phyloP scores from a whole-genome alignment of 257 asterid genomes.

The Henckelia pumila region DNA sequence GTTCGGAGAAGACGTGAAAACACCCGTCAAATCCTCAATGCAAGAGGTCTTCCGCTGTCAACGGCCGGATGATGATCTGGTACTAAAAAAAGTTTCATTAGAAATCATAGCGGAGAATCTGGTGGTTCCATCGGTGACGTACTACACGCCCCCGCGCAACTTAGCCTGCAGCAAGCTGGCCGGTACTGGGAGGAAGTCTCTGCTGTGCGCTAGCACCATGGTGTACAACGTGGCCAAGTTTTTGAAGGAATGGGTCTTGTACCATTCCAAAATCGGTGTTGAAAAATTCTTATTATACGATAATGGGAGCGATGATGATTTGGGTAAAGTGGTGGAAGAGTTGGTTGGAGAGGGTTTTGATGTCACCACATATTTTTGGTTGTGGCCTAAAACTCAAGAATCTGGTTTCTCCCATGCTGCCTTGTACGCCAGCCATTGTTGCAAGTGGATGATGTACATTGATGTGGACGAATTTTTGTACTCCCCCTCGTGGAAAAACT shows the following conservation, averaged over 20 bases:
- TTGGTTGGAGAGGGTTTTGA: slow-evolving; percentile 53
- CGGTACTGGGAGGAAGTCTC: slow-evolving; percentile 23
- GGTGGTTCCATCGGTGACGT: slow-evolving; percentile 68
- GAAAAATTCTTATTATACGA: slow-evolving; percentile 74
- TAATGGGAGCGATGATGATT: slow-evolving; percentile 72
- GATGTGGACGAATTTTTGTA: slow-evolving; percentile 83
- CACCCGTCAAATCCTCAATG: slow-evolving; percentile 61
- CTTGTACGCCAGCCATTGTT: slow-evolving; percentile 45
- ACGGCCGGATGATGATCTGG: too few relatives aligned
- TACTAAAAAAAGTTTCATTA: slow-evolving; percentile 44
- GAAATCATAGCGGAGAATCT: slow-evolving; percentile 39
- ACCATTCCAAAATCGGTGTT: slow-evolving; percentile 69
- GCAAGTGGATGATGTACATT: slow-evolving; percentile 73
- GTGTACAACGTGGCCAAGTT: slow-evolving; percentile 71
- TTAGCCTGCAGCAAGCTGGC: too few relatives aligned
- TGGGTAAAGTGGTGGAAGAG: slow-evolving; percentile 32
- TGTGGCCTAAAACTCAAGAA: slow-evolving; percentile 91
- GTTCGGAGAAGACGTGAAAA: slow-evolving; percentile 53
- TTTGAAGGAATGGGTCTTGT: slow-evolving; percentile 68
- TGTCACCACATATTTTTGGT: slow-evolving; percentile 49
- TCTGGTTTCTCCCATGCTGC: slow-evolving; percentile 76
- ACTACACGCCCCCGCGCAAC: slow-evolving; percentile 52
- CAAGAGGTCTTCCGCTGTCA: slow-evolving; percentile 90
- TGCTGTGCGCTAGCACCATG: slow-evolving; percentile 82
- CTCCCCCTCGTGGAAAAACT: slow-evolving; percentile 59